A percentile compares a stretch with the other conserved stretches of the same genome.
These are phyloP conservation scores for Neofusicoccum parvum DNA, from an alignment of 2,329 filamentous ascomycete species.

Conservation along the genomic window DNA sequence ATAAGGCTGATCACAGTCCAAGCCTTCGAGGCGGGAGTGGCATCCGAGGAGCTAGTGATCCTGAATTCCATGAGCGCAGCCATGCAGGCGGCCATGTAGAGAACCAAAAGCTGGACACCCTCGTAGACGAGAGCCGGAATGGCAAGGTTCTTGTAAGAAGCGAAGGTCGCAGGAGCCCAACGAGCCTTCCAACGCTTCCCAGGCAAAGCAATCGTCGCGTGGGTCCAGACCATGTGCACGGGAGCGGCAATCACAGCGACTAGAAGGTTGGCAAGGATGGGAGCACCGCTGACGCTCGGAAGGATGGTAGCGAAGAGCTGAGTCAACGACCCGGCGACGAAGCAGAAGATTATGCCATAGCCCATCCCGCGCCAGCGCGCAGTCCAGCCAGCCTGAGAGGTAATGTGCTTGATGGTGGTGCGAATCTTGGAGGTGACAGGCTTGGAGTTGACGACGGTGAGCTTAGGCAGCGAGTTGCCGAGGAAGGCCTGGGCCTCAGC, in stretches of 20 bases:
- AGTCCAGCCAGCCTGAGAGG: conserved; percentile 63
- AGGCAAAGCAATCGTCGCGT: conserved; percentile 76
- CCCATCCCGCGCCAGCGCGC: conserved; percentile 70
- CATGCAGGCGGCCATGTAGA: conserved; percentile 55
- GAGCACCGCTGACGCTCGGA: conserved; percentile 45
- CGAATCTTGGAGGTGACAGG: conserved; percentile 65
- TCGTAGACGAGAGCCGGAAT: conserved; percentile 66
- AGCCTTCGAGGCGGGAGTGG: conserved; percentile 31
- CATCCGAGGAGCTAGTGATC: conserved; percentile 32
- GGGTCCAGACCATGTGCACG: conserved; percentile 77
- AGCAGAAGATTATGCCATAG: conserved; percentile 45
- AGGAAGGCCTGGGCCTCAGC: conserved; percentile 40
- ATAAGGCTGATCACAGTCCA: conserved; percentile 32
- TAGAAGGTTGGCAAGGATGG: conserved; percentile 58
- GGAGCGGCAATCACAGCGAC: conserved; percentile 66
- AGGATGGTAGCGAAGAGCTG: conserved; percentile 49
- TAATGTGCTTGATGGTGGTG: conserved; percentile 62
- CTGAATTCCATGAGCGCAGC: conserved; percentile 42
- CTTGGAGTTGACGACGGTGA: conserved; percentile 52
- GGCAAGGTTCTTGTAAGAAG: conserved; percentile 68
- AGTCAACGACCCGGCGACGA: conserved; percentile 41
- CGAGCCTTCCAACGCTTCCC: conserved; percentile 66
- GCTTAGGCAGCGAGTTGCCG: conserved; percentile 32
- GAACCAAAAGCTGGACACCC: conserved; percentile 51
- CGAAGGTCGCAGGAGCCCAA: conserved; percentile 58